Evolutionary conservation across 2,329 filamentous ascomycete species (phyloP).

Genomic region (Ophiostoma perfectum): DNA sequence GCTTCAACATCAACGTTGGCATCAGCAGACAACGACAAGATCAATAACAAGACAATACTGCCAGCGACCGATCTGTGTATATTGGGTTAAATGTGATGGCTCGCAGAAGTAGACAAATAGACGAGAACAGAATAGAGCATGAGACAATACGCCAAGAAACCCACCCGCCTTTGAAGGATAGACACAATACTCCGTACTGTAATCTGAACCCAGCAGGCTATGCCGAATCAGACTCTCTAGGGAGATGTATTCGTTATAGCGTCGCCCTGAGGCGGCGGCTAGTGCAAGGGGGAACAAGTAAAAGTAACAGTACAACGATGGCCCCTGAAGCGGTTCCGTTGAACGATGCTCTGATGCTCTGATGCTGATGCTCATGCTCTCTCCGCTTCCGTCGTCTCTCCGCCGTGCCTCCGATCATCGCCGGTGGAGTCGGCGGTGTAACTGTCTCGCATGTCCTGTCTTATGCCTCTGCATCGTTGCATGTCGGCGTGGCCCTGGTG

Average conservation of each 20-base stretch:
- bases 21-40: no score
- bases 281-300: not conserved
- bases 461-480: not conserved
- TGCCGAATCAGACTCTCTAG: not conserved
- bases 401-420: not conserved
- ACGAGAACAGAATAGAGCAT: no score
- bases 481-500: not conserved
- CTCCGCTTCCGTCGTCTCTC: not conserved
- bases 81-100: no score
- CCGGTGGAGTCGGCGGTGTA: not conserved
- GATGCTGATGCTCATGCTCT: not conserved
- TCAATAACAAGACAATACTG: no score
- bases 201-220: not conserved
- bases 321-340: no score
- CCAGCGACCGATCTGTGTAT: no score
- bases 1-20: no score
- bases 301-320: not conserved
- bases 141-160: no score
- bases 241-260: slow-evolving; percentile 6
- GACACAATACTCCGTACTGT: not conserved
- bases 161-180: no score
- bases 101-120: no score
- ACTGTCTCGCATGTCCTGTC: not conserved
- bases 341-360: no score
- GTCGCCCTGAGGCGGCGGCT: not conserved